Conservation (phyloP, 1,284 basidiomycete species). For the Apiotrichum siamense region DNA sequence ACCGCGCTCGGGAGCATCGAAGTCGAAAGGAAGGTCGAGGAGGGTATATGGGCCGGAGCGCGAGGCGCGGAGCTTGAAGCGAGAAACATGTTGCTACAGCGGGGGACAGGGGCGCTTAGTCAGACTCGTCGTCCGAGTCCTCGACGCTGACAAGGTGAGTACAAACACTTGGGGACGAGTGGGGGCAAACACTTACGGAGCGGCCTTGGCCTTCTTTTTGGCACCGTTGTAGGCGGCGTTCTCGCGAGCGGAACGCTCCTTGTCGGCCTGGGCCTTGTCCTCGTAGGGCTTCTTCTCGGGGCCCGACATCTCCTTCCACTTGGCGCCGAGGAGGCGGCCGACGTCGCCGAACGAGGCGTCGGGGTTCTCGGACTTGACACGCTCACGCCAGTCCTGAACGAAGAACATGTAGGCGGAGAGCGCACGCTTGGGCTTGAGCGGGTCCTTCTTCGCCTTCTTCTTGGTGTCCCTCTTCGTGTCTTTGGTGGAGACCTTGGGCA, state of each 20-base stretch:
- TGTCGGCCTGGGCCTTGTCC: slow-evolving; percentile 79
- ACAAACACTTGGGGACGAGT: neutral
- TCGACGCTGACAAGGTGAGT: slow-evolving; percentile 4
- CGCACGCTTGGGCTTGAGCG: slow-evolving; percentile 51
- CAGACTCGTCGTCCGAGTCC: slow-evolving; percentile 31
- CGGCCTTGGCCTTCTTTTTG: slow-evolving; percentile 21
- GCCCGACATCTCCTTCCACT: slow-evolving; percentile 82
- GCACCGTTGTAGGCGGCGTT: slow-evolving; percentile 55
- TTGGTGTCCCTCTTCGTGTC: slow-evolving; percentile 62
- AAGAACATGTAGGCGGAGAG: slow-evolving; percentile 99
- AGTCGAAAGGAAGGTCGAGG: slow-evolving; percentile 1
- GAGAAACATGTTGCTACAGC: neutral
- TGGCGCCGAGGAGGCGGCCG: slow-evolving; percentile 77
- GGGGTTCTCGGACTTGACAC: slow-evolving; percentile 91
- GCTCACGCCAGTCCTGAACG: slow-evolving; percentile 88
- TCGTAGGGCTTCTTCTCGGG: slow-evolving; percentile 90
- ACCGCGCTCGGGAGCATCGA: slow-evolving; percentile 2
- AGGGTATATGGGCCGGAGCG: neutral
- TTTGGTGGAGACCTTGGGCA: slow-evolving; percentile 60
- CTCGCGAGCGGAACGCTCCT: slow-evolving; percentile 60
- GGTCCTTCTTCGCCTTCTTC: slow-evolving; percentile 40
- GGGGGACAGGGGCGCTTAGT: slow-evolving; percentile 10
- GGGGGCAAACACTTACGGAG: neutral
- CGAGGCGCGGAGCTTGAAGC: neutral
- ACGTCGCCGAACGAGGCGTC: slow-evolving; percentile 91